Percentiles rank a stretch among this genome's conserved stretches.
These are phyloP conservation scores for Hylodesmum podocarpum DNA, from an alignment of 306 rosid genomes.

Conservation along the genomic window DNA sequence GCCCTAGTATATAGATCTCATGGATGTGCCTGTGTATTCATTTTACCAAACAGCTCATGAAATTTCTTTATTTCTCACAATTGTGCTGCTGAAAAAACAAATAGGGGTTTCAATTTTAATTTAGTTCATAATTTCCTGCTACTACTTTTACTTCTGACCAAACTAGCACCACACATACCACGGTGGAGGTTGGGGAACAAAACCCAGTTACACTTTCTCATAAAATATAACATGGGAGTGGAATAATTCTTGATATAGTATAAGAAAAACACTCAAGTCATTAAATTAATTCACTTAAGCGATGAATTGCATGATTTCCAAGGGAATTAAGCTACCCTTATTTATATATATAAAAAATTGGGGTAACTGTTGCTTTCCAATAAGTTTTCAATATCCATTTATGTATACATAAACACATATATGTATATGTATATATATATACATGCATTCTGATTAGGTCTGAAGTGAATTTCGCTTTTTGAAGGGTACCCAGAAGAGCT, in stretches of 20 bases:
- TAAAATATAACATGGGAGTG: slow-evolving; percentile 40
- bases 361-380: slow-evolving; percentile 25
- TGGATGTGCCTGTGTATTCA: background rate
- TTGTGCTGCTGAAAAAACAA: background rate
- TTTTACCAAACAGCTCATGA: slow-evolving; percentile 1
- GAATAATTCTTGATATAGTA: slow-evolving; percentile 5
- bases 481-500: slow-evolving; percentile 25
- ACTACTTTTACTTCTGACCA: background rate
- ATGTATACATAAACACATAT: background rate
- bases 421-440: background rate
- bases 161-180: background rate
- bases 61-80: slow-evolving; percentile 4
- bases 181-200: slow-evolving; percentile 19
- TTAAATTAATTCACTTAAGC: background rate
- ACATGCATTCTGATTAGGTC: slow-evolving; percentile 27
- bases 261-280: background rate
- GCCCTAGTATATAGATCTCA: slow-evolving; percentile 35
- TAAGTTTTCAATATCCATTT: slow-evolving; percentile 2
- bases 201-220: slow-evolving; percentile 47
- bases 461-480: slow-evolving; percentile 31
- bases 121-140: background rate
- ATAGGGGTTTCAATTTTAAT: background rate
- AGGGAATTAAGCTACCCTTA: slow-evolving; percentile 28
- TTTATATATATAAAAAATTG: slow-evolving; percentile 12
- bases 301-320: slow-evolving; percentile 9